Conservation (phyloP, 2,329 filamentous ascomycete species). For the Penicillium vulpinum region DNA sequence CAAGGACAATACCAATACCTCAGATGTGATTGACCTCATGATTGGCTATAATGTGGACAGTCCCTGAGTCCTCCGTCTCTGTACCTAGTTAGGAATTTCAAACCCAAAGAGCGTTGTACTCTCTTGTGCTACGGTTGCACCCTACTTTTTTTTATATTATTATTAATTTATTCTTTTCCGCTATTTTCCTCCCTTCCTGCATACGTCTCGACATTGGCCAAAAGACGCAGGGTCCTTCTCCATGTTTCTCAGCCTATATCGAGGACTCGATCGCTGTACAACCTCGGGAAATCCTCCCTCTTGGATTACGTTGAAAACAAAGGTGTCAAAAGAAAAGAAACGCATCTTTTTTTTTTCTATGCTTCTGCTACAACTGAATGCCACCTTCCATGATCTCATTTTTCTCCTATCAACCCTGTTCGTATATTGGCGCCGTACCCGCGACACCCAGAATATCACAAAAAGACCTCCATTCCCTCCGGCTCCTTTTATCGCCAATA, state of each 20-base stretch:
- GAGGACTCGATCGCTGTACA: conserved; percentile 21
- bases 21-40: conserved; percentile 14
- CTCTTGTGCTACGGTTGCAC: conserved; percentile 12
- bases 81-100: not conserved
- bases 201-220: conserved; percentile 8
- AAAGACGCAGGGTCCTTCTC: conserved; percentile 22
- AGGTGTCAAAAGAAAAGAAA: conserved; percentile 1
- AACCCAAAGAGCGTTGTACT: conserved; percentile 7
- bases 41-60: conserved; percentile 19
- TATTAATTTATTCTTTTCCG: not conserved
- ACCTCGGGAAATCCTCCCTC: conserved; percentile 22
- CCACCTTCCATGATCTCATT: conserved; percentile 17
- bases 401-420: conserved; percentile 8
- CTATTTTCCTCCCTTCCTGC: not conserved
- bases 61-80: not conserved
- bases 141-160: not conserved
- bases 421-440: conserved; percentile 20
- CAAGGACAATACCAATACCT: conserved; percentile 10
- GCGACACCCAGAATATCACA: conserved; percentile 20
- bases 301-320: not conserved
- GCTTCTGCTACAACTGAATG: conserved; percentile 6
- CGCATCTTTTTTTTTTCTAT: not conserved
- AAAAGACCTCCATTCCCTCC: conserved; percentile 15
- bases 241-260: conserved; percentile 18
- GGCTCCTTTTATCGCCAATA: conserved; percentile 1